These are phyloP conservation scores for Penicillium concentricum DNA, from an alignment of 2,329 filamentous ascomycete species.

Conservation along the genomic window DNA sequence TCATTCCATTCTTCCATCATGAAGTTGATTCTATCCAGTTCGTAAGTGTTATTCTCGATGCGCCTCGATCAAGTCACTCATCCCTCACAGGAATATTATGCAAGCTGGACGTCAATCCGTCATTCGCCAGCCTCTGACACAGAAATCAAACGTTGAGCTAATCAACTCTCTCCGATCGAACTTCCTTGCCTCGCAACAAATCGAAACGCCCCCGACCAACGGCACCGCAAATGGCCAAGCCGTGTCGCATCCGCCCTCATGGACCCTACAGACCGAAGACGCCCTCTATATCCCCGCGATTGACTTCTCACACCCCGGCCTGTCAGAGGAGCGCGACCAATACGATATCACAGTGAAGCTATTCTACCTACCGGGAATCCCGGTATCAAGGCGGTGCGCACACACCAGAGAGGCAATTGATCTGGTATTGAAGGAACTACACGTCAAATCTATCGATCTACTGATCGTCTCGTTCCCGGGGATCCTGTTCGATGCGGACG, in stretches of 20 bases:
- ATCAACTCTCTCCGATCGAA: constrained; percentile 83
- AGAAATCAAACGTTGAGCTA: constrained; percentile 90
- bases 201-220: constrained; percentile 36
- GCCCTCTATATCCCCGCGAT: constrained; percentile 75
- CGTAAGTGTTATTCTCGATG: constrained; percentile 55
- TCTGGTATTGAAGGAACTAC: constrained; percentile 76
- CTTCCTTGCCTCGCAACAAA: constrained; percentile 71
- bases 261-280: constrained; percentile 65
- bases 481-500: constrained; percentile 89
- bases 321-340: constrained; percentile 76
- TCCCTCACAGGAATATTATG: constrained; percentile 69
- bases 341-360: constrained; percentile 97
- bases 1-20: constrained; percentile 56
- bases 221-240: constrained; percentile 19
- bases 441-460: constrained; percentile 74
- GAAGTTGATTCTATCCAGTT: constrained; percentile 81
- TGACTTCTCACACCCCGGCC: constrained; percentile 66
- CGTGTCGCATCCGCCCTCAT: constrained; percentile 43
- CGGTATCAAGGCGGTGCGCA: constrained; percentile 61
- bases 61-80: constrained; percentile 3
- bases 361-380: constrained; percentile 79
- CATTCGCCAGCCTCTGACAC: constrained; percentile 72
- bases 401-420: constrained; percentile 77
- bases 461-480: constrained; percentile 92
- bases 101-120: constrained; percentile 77